Percentiles rank a stretch among this genome's conserved stretches.
Conservation (phyloP, 2,329 filamentous ascomycete genomes). For the Diaporthe amygdali region DNA sequence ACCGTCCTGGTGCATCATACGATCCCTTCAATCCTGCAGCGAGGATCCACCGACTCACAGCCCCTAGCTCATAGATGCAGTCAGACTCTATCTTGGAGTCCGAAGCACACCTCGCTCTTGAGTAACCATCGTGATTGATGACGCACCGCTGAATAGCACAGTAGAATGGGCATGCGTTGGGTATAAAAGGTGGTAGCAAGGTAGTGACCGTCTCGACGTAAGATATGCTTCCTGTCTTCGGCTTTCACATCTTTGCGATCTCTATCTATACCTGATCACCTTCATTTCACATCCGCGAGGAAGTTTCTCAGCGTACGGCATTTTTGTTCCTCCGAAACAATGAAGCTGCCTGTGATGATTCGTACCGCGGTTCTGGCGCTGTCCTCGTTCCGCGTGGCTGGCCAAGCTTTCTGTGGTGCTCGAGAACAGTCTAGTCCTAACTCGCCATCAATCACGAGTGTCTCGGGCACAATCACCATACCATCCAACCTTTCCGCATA, state of each 20-base stretch:
- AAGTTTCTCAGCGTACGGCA: background rate
- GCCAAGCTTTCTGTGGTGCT: background rate
- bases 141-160: background rate
- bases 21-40: too few species aligned
- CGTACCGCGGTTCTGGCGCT: background rate
- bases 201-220: too few species aligned
- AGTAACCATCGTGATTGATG: background rate
- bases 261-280: background rate
- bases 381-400: background rate
- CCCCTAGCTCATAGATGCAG: too few species aligned
- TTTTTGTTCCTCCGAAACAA: background rate
- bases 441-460: background rate
- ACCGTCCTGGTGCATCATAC: too few species aligned
- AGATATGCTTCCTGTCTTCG: too few species aligned
- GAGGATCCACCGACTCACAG: too few species aligned
- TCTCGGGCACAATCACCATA: background rate
- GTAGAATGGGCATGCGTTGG: too few species aligned
- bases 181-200: background rate
- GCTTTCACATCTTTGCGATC: too few species aligned
- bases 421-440: background rate
- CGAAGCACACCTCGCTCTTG: background rate
- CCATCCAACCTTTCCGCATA: background rate
- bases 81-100: background rate
- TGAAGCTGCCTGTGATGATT: background rate
- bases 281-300: background rate